Evolutionary conservation across 1,284 basidiomycete genomes (phyloP).

Genomic region (Marasmius tenuissimus): DNA sequence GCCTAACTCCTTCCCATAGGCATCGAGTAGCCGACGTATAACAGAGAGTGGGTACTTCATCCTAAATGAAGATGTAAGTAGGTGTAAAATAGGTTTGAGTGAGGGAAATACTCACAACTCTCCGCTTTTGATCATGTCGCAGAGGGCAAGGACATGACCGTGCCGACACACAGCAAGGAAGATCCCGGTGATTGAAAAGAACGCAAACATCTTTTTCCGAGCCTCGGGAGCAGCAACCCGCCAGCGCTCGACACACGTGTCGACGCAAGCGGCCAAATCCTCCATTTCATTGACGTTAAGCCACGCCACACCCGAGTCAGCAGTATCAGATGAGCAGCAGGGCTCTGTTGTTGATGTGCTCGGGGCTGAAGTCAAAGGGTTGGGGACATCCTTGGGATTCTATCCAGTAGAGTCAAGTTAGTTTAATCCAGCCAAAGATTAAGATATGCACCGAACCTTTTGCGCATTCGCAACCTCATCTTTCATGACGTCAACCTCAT

Average conservation of each 20-base stretch:
- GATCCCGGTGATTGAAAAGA: constrained; percentile 21
- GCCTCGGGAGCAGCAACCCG: constrained; percentile 29
- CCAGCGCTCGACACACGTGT: constrained; percentile 31
- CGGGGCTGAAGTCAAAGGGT: neutral
- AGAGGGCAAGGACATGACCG: constrained; percentile 28
- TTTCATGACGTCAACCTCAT: constrained; percentile 28
- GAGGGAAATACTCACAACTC: constrained; percentile 28
- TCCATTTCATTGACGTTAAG: constrained; percentile 12
- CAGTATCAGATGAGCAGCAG: too few species aligned
- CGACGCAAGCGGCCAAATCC: constrained; percentile 6
- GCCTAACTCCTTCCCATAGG: too few species aligned
- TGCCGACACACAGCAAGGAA: constrained; percentile 33
- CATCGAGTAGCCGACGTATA: neutral
- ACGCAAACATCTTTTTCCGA: neutral
- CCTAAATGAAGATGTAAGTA: neutral
- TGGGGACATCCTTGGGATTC: neutral
- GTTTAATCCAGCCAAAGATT: too few species aligned
- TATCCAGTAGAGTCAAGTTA: neutral
- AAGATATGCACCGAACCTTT: too few species aligned
- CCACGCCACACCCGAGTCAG: constrained; percentile 8
- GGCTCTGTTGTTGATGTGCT: neutral
- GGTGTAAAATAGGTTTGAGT: neutral
- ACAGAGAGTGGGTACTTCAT: constrained; percentile 6
- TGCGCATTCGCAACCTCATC: constrained; percentile 24
- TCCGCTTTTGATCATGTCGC: constrained; percentile 35